Percentiles rank a stretch among this genome's conserved stretches.
phyloP scores from a whole-genome alignment of 495 filamentous ascomycete species.

The Gamarada debralockiae region DNA sequence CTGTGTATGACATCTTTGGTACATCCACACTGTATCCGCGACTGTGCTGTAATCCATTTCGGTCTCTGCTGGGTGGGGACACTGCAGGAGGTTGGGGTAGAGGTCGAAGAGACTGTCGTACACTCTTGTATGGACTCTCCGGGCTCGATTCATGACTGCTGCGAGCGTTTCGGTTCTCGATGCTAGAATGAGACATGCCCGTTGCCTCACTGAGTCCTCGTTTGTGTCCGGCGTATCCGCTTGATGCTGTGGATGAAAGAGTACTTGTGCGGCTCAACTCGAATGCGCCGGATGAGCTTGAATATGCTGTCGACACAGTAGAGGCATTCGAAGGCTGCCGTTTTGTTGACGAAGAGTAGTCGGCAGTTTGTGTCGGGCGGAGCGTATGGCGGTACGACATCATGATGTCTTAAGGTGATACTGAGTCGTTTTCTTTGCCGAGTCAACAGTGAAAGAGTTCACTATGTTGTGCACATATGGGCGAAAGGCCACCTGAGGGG shows the following conservation, averaged over 20 bases:
- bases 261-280: constrained; percentile 71
- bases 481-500: constrained; percentile 7
- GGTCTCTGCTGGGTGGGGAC: constrained; percentile 30
- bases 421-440: constrained; percentile 3
- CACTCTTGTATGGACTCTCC: constrained; percentile 59
- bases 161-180: constrained; percentile 5
- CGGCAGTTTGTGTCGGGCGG: constrained; percentile 60
- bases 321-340: constrained; percentile 78
- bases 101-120: constrained; percentile 74
- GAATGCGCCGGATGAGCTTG: constrained; percentile 60
- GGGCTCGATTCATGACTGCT: constrained; percentile 37
- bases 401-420: constrained; percentile 16
- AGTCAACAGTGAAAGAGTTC: constrained; percentile 2
- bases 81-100: constrained; percentile 64
- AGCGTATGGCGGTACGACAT: constrained; percentile 55
- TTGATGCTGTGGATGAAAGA: constrained; percentile 72
- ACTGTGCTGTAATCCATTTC: constrained; percentile 11
- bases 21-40: constrained; percentile 47
- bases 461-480: constrained; percentile 17
- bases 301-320: constrained; percentile 73
- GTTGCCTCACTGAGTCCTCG: constrained; percentile 72
- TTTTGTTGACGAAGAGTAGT: constrained; percentile 53
- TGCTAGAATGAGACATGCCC: constrained; percentile 37
- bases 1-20: constrained; percentile 35
- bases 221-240: constrained; percentile 59